Conservation (phyloP, 306 rosid genomes). For the Erythrophleum fordii region DNA sequence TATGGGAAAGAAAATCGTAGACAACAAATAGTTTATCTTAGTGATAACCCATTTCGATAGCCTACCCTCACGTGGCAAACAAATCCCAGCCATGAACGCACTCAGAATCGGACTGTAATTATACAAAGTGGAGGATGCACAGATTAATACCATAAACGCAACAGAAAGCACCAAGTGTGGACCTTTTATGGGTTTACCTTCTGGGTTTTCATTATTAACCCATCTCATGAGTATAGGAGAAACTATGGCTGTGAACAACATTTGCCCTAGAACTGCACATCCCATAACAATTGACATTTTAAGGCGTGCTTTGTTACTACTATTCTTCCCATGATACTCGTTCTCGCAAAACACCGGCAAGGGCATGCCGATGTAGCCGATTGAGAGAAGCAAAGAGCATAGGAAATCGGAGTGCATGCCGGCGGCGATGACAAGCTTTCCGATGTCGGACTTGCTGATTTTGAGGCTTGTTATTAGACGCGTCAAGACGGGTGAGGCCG, state of each 20-base stretch:
- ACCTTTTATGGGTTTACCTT: slow-evolving; percentile 90
- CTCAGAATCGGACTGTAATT: slow-evolving; percentile 74
- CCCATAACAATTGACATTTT: slow-evolving; percentile 37
- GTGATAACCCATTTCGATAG: slow-evolving; percentile 80
- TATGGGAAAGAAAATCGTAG: slow-evolving; percentile 70
- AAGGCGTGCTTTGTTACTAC: neutral
- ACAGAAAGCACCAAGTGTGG: slow-evolving; percentile 78
- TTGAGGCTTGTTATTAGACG: slow-evolving; percentile 71
- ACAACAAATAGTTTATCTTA: slow-evolving; percentile 73
- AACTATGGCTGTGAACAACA: slow-evolving; percentile 55
- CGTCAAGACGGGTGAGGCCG: slow-evolving; percentile 87
- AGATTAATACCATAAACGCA: slow-evolving; percentile 75
- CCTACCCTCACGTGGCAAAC: slow-evolving; percentile 82
- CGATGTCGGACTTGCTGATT: slow-evolving; percentile 91
- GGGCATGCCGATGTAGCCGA: slow-evolving; percentile 66
- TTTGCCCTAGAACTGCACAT: slow-evolving; percentile 49
- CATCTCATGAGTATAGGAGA: slow-evolving; percentile 79
- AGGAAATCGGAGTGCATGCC: slow-evolving; percentile 89
- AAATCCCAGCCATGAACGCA: slow-evolving; percentile 84
- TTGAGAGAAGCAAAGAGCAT: slow-evolving; percentile 62
- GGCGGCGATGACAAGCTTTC: slow-evolving; percentile 77
- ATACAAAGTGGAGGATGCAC: slow-evolving; percentile 61
- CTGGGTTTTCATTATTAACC: slow-evolving; percentile 94
- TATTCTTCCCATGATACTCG: neutral
- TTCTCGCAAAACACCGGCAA: slow-evolving; percentile 24